Conservation (phyloP, 2,329 filamentous ascomycete genomes). For the Trichoderma gracile region DNA sequence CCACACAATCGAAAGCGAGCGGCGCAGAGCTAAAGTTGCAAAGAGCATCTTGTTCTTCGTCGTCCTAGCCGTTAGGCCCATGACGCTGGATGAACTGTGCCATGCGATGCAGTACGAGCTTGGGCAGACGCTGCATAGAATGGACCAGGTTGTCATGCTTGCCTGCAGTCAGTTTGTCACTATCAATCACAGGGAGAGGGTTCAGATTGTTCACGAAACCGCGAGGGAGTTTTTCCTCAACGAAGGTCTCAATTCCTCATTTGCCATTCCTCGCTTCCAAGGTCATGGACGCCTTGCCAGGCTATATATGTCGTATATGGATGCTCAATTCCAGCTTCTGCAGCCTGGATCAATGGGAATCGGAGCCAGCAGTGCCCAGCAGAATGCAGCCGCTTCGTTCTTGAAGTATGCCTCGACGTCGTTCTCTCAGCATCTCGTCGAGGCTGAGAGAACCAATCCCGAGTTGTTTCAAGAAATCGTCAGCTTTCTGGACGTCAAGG, state of each 20-base stretch:
- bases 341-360: neutral
- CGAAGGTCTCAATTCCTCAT: neutral
- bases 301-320: constrained; percentile 17
- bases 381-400: neutral
- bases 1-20: constrained; percentile 1
- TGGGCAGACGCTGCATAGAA: neutral
- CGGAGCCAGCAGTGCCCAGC: neutral
- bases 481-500: neutral
- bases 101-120: constrained; percentile 14
- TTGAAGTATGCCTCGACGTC: neutral
- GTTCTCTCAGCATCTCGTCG: neutral
- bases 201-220: constrained; percentile 19
- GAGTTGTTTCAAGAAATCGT: neutral
- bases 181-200: constrained; percentile 5
- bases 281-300: constrained; percentile 7
- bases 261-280: neutral
- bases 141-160: neutral
- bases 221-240: constrained; percentile 7
- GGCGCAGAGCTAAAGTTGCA: constrained; percentile 14
- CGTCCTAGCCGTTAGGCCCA: constrained; percentile 13
- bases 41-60: constrained; percentile 13
- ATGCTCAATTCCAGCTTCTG: constrained; percentile 9
- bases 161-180: constrained; percentile 16
- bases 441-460: neutral
- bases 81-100: constrained; percentile 17